Percentiles rank a stretch among this genome's conserved stretches.
These are phyloP conservation scores for Amanita rimosa DNA, from an alignment of 768 basidiomycete genomes.

Conservation along the genomic window DNA sequence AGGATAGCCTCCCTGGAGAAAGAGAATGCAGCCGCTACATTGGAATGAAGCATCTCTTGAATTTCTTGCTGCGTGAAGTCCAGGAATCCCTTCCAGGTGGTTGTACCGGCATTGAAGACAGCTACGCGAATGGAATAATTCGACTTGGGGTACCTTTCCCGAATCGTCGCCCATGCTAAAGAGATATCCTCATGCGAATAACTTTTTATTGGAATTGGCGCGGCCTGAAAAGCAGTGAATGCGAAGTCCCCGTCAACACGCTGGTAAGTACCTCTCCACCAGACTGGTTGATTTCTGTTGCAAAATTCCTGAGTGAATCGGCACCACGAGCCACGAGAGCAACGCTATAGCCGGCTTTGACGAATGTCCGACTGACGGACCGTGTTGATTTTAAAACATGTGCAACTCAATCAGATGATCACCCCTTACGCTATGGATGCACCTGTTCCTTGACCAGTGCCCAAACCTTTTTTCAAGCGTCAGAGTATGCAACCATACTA, in stretches of 20 bases:
- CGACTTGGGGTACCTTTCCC: conserved; percentile 32
- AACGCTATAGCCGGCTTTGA: conserved; percentile 52
- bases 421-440: conserved; percentile 41
- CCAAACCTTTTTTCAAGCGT: conserved; percentile 23
- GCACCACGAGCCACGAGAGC: conserved; percentile 53
- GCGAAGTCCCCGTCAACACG: not conserved
- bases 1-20: conserved; percentile 53
- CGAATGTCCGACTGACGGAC: conserved; percentile 39
- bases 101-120: conserved; percentile 50
- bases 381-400: not conserved
- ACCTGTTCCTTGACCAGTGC: conserved; percentile 41
- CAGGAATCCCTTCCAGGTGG: conserved; percentile 58
- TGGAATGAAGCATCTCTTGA: conserved; percentile 35
- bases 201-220: conserved; percentile 39
- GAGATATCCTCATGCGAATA: conserved; percentile 42
- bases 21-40: conserved; percentile 47
- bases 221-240: conserved; percentile 28
- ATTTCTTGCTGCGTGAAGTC: conserved; percentile 50
- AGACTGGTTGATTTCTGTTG: conserved; percentile 38
- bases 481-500: conserved; percentile 2
- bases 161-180: conserved; percentile 35
- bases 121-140: conserved; percentile 45
- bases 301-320: conserved; percentile 38
- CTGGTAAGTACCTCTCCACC: conserved; percentile 43
- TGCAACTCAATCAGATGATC: not conserved